Conservation (phyloP, 176 grass and related monocot species). For the sorghum (Sorghum bicolor) region DNA sequence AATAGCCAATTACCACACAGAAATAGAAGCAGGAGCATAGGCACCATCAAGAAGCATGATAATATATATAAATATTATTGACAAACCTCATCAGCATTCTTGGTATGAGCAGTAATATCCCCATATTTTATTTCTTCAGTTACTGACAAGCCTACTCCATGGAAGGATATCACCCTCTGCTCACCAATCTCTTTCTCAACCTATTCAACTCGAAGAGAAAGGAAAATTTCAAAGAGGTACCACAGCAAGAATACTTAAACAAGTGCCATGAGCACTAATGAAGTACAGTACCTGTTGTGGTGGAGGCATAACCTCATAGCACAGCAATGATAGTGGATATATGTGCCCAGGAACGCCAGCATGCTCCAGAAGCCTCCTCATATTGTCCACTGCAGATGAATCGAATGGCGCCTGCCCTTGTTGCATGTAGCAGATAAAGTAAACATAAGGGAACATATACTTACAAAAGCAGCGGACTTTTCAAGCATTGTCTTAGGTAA, state of each 20-base stretch:
- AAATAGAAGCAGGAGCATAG: not conserved
- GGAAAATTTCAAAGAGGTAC: conserved; percentile 14
- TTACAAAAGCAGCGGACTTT: not conserved
- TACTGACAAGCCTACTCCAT: conserved; percentile 81
- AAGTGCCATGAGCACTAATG: conserved; percentile 13
- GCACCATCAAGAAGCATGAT: conserved; percentile 9
- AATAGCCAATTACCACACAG: conserved; percentile 3
- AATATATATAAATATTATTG: conserved; percentile 22
- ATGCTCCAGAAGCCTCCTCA: conserved; percentile 96
- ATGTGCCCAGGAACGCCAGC: conserved; percentile 74
- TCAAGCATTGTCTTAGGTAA: conserved; percentile 21
- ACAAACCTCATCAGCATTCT: conserved; percentile 66
- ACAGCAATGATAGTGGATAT: conserved; percentile 87
- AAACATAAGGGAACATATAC: conserved; percentile 21
- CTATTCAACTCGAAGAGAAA: conserved; percentile 37
- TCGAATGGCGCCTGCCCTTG: conserved; percentile 85
- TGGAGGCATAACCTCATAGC: conserved; percentile 97
- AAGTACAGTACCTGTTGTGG: conserved; percentile 59
- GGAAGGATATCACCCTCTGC: conserved; percentile 80
- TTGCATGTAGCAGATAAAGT: conserved; percentile 36
- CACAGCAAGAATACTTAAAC: conserved; percentile 1
- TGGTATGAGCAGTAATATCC: conserved; percentile 45
- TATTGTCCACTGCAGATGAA: conserved; percentile 85
- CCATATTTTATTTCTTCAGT: conserved; percentile 73
- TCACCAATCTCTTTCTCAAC: conserved; percentile 98